Base-by-base conservation (phyloP, 768 basidiomycete species). In the Porpolomopsis calyptriformis region DNA sequence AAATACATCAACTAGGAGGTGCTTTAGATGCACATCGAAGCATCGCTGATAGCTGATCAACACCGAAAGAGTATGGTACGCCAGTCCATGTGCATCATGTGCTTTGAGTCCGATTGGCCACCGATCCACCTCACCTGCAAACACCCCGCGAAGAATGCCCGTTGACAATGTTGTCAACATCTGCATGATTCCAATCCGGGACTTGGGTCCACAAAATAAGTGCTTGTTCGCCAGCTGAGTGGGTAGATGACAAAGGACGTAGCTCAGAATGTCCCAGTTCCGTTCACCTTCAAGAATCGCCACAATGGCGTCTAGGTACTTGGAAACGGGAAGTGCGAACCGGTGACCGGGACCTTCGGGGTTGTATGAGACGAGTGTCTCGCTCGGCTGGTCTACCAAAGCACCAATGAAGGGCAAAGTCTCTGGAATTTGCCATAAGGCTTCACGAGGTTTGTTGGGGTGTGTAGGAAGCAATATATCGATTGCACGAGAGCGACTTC, bases 211-310 rank as follows among this genome's bases (percentile, higher is more conserved):
- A 57, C 93, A 96, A 62, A 96, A 93, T 43, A 97, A 72, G 56
- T 98, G 91, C 61, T 97, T 98, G 73, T 98, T 98, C 47, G 86
- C 71, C 8, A 98, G 73, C 58, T 98, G 92, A 7, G 80, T 72
- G 1, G 96, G 93, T 0, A 99, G 72, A 64, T 94, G 86, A 57
- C 86, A 90, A 4, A 99, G 71, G 4, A 92, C 70, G 56, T 96
- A 98, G 2, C 91, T 90, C 9, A 96, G 71, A 33, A 98, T 70
- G 48, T 98, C 96, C 93, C 94, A 98, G 50, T 82, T 87, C 38
- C 70, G 75, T 55, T 92, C 91, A 34, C 70, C 69, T 47, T 82
- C 76, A 33, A 98, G 62, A 49, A 96, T 72, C 2, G 65, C 66
- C 43, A 79, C 65, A 38, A 98, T 54, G 11, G 71, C 71, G 8